phyloP scores from a whole-genome alignment of 257 asterid species.

The Solanum sitiens region DNA sequence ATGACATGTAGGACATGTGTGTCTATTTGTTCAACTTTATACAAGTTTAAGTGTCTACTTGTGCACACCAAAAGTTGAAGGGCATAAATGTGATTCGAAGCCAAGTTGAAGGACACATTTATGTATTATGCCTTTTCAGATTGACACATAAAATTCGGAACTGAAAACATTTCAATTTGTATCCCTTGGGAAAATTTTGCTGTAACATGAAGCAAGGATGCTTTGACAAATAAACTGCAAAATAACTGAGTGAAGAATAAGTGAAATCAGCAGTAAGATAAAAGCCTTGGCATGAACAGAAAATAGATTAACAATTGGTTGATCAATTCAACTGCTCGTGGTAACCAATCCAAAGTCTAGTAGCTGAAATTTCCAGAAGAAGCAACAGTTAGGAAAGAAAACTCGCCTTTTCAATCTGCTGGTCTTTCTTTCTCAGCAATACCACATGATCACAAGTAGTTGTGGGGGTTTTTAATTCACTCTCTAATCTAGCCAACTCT shows the following conservation, averaged over 20 bases:
- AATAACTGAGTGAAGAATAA: not conserved
- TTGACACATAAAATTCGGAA: not conserved
- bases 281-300: not conserved
- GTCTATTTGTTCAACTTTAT: too few relatives aligned
- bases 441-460: conserved; percentile 55
- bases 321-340: not conserved
- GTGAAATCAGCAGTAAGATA: not conserved
- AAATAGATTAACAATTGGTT: not conserved
- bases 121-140: not conserved
- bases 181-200: not conserved
- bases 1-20: too few relatives aligned
- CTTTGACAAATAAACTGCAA: not conserved
- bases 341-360: not conserved
- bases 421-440: conserved; percentile 75
- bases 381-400: not conserved
- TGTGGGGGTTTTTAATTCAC: conserved; percentile 76
- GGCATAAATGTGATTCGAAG: too few relatives aligned
- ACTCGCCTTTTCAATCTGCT: conserved; percentile 78
- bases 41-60: too few relatives aligned
- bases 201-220: not conserved
- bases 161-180: not conserved
- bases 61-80: too few relatives aligned
- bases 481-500: conserved; percentile 95
- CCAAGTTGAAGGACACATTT: too few relatives aligned
- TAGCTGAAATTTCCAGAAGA: not conserved